phyloP scores from a whole-genome alignment of 345 rosid species.

The Gossypium arboreum region DNA sequence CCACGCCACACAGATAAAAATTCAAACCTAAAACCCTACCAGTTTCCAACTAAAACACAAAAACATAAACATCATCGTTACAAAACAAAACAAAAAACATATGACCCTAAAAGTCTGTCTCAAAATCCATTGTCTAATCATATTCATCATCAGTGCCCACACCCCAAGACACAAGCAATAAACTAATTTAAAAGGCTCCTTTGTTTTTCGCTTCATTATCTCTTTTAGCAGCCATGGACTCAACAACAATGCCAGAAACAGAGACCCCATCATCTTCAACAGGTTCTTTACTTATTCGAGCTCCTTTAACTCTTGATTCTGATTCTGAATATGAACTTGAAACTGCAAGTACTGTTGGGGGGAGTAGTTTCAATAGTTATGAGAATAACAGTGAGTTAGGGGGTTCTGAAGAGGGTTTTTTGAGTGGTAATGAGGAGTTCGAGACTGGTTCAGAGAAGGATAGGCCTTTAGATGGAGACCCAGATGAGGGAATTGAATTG shows the following conservation, averaged over 20 bases:
- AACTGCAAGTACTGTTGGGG: conserved; percentile 19
- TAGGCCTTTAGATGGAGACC: conserved; percentile 15
- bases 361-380: conserved; percentile 23
- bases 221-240: conserved; percentile 22
- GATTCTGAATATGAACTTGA: conserved; percentile 39
- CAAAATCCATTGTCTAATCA: not conserved
- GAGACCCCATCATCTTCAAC: conserved; percentile 15
- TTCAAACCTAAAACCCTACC: conserved; percentile 4
- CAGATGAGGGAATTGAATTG: conserved; percentile 30
- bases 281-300: conserved; percentile 60
- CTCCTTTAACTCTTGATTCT: conserved; percentile 58
- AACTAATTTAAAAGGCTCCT: conserved; percentile 1
- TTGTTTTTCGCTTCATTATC: not conserved
- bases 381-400: conserved; percentile 31
- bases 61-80: conserved; percentile 9
- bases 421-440: conserved; percentile 20
- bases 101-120: not conserved
- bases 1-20: not conserved
- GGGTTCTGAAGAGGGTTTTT: conserved; percentile 13
- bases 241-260: not conserved
- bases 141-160: not conserved
- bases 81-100: not conserved
- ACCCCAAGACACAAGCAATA: not conserved
- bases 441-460: conserved; percentile 42
- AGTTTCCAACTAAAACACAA: not conserved